Conservation (phyloP, 2,329 filamentous ascomycete genomes). For the Alternaria dauci region DNA sequence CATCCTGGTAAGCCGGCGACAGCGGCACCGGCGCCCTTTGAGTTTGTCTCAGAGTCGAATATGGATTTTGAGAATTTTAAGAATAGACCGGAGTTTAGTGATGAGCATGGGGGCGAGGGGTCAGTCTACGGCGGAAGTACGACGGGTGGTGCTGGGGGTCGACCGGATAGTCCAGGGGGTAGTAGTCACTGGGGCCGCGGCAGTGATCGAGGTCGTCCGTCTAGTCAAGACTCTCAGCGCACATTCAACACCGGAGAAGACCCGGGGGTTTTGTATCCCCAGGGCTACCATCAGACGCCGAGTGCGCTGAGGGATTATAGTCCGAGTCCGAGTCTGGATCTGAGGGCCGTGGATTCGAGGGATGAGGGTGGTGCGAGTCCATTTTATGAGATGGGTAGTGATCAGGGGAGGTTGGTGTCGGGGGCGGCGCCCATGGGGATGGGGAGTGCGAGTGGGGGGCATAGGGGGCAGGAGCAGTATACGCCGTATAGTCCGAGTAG, state of each 20-base stretch:
- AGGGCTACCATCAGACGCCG: slow-evolving; percentile 59
- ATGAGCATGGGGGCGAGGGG: slow-evolving; percentile 81
- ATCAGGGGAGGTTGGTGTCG: slow-evolving; percentile 37
- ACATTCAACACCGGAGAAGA: slow-evolving; percentile 37
- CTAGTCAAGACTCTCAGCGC: slow-evolving; percentile 38
- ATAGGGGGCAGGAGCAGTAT: slow-evolving; percentile 16
- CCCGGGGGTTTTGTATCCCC: slow-evolving; percentile 54
- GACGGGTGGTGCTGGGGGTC: slow-evolving; percentile 51
- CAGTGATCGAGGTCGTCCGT: slow-evolving; percentile 33
- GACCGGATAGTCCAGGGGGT: slow-evolving; percentile 68
- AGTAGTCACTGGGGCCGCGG: slow-evolving; percentile 36
- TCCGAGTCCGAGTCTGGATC: slow-evolving; percentile 44
- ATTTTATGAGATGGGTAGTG: slow-evolving; percentile 27
- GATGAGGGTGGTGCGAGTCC: slow-evolving; percentile 21
- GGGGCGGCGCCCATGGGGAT: slow-evolving; percentile 48
- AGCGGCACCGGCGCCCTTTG: slow-evolving; percentile 68
- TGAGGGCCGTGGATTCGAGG: slow-evolving; percentile 35
- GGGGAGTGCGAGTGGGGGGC: not conserved
- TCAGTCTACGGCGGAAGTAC: slow-evolving; percentile 65
- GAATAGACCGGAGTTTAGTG: slow-evolving; percentile 84
- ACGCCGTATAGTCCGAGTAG: slow-evolving; percentile 43
- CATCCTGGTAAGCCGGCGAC: slow-evolving; percentile 63
- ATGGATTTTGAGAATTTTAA: slow-evolving; percentile 95
- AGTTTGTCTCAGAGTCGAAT: slow-evolving; percentile 84
- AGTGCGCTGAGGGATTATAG: slow-evolving; percentile 53